Evolutionary conservation across 164 flowering plant species (phyloP).

Genomic region (Buxus sempervirens): DNA sequence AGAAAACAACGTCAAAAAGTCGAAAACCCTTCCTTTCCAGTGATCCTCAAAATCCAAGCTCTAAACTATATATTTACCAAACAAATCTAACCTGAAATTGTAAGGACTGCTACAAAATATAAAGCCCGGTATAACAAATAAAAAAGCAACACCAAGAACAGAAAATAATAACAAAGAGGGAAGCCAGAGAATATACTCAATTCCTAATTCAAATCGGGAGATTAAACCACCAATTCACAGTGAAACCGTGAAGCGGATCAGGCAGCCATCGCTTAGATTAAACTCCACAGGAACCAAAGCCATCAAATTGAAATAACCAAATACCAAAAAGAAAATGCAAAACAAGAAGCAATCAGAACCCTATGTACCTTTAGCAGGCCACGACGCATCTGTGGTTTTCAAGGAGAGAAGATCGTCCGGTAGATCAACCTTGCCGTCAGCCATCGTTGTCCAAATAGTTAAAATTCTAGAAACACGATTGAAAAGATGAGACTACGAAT

Average conservation of each 20-base stretch:
- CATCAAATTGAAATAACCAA: neutral
- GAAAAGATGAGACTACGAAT: neutral
- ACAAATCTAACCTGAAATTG: neutral
- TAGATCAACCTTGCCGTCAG: conserved; percentile 62
- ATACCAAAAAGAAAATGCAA: neutral
- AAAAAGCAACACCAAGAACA: neutral
- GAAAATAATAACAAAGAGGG: neutral
- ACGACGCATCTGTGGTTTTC: conserved; percentile 43
- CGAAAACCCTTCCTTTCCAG: too few relatives aligned
- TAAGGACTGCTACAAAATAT: neutral
- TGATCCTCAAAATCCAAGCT: neutral
- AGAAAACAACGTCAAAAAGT: neutral
- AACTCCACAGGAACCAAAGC: neutral
- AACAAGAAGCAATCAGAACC: neutral
- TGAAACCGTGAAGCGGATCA: conserved; percentile 21
- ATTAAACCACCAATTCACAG: neutral
- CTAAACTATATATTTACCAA: neutral
- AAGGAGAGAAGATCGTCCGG: conserved; percentile 69
- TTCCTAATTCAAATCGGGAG: conserved; percentile 8
- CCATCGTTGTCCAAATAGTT: conserved; percentile 31
- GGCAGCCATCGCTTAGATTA: conserved; percentile 6
- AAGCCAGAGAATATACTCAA: neutral
- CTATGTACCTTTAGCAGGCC: conserved; percentile 49
- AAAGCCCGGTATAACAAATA: neutral
- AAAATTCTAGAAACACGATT: conserved; percentile 6